Conservation (phyloP, 139 green algal species). For the Diplosphaera chodatii region DNA sequence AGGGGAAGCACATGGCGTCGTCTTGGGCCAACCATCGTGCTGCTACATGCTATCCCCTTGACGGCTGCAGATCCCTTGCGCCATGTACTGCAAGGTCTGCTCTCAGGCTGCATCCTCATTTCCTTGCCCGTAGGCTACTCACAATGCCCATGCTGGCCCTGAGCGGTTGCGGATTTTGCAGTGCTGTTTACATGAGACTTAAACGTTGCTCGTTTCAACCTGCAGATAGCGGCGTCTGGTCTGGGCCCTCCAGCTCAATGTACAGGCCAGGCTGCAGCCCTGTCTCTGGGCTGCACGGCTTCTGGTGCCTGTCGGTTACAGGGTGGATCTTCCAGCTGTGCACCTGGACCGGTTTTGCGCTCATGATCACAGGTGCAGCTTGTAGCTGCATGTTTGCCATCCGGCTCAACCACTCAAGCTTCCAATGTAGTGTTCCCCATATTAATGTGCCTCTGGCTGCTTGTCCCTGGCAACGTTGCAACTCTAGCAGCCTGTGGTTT, state of each 20-base stretch:
- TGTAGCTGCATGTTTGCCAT: too few species aligned
- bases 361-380: conserved; percentile 34
- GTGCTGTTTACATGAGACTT: neutral
- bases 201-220: conserved; percentile 1
- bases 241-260: conserved; percentile 32
- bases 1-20: conserved; percentile 36
- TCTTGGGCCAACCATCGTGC: conserved; percentile 40
- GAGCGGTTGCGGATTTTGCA: too few species aligned
- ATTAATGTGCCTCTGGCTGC: too few species aligned
- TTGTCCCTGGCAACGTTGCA: too few species aligned
- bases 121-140: too few species aligned
- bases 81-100: conserved; percentile 56
- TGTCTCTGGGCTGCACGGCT: conserved; percentile 22
- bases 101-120: neutral
- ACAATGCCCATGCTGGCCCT: too few species aligned
- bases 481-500: too few species aligned
- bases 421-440: too few species aligned
- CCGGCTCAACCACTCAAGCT: neutral
- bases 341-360: conserved; percentile 53
- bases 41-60: conserved; percentile 35
- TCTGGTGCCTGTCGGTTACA: conserved; percentile 36
- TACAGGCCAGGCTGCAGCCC: conserved; percentile 24
- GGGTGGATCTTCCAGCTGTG: conserved; percentile 51
- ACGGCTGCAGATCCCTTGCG: conserved; percentile 50
- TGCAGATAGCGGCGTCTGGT: conserved; percentile 46